Evolutionary conservation across 352 stramenopile species (phyloP), one percentile per base, ranked within the genome.

Genomic region (Phytophthora hybrid): DNA sequence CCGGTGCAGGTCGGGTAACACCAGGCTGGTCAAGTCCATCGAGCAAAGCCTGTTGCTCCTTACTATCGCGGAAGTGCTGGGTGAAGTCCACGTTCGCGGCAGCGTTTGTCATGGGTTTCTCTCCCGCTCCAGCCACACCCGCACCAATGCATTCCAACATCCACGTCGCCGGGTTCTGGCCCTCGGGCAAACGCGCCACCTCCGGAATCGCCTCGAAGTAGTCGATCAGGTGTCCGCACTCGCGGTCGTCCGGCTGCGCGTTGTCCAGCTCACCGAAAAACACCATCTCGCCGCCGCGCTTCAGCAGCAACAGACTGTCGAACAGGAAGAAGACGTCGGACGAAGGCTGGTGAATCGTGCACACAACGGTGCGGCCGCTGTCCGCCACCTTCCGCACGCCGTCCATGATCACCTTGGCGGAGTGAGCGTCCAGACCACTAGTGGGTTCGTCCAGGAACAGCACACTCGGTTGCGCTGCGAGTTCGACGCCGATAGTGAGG

Each of bases 361-460:
- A 97, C 1, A 97, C 76, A 16, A 98, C 79, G 5, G 84, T 93
- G 7, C 81, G 71, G 5, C 90, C 89, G 32, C 76, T 83, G 51
- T 70, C 59, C 3, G 91, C 90, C 29, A 31, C 29, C 29, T 31
- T 31, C 34, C 93, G 87, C 3, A 97, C 79, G 0, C 94, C 81
- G 34, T 93, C 79, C 64, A 97, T 91, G 32, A 98, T 70, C 34
- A 92, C 75, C 57, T 95, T 87, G 13, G 94, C 93, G 80, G 79
- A 89, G 41, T 85, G 94, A 10, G 84, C 85, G 63, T 98, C 94
- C 5, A 98, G 64, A 10, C 93, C 93, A 66, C 76, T 92, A 26
- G 88, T 98, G 1, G 92, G 91, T 63, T 97, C 90, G 63, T 98
- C 92, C 39, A 91, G 62, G 73, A 98, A 97, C 13, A 98, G 37